These are phyloP conservation scores for Penicillium paradoxum DNA, from an alignment of 495 filamentous ascomycete species.

Conservation along the genomic window DNA sequence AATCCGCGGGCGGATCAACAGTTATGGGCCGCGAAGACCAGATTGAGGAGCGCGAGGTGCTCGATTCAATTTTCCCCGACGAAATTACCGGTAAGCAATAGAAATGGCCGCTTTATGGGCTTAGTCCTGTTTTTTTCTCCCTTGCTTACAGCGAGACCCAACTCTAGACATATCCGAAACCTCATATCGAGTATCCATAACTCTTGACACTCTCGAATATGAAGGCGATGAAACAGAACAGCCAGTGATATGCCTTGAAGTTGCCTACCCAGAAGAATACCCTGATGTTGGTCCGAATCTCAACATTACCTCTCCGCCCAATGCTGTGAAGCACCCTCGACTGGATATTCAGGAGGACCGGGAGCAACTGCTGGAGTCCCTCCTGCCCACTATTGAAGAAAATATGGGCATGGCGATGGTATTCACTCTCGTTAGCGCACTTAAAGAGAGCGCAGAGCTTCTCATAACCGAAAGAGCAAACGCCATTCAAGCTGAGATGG, in stretches of 20 bases:
- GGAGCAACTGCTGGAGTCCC: constrained; percentile 58
- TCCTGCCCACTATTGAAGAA: constrained; percentile 71
- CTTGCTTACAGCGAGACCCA: constrained; percentile 9
- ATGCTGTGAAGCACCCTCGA: constrained; percentile 59
- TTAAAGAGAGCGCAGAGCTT: constrained; percentile 84
- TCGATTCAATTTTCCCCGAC: constrained; percentile 96
- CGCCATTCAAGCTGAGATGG: constrained; percentile 54
- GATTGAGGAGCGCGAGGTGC: constrained; percentile 90
- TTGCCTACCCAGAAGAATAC: constrained; percentile 81
- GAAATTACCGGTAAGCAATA: constrained; percentile 76
- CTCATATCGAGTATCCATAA: constrained; percentile 77
- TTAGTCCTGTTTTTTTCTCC: background rate
- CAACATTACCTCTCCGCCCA: constrained; percentile 65
- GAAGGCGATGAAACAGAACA: constrained; percentile 48
- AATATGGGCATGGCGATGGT: constrained; percentile 98
- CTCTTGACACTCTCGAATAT: constrained; percentile 65
- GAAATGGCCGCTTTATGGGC: background rate
- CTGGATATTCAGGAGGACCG: constrained; percentile 66
- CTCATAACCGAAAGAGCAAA: constrained; percentile 66
- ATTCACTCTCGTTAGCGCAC: constrained; percentile 76
- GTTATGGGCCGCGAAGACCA: constrained; percentile 93
- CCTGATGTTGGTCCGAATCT: constrained; percentile 80
- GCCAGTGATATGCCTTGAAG: constrained; percentile 64
- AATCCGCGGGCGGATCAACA: constrained; percentile 30
- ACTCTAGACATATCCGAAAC: constrained; percentile 76